These are phyloP conservation scores for Lepidium didymum DNA, from an alignment of 345 rosid species.

Conservation along the genomic window DNA sequence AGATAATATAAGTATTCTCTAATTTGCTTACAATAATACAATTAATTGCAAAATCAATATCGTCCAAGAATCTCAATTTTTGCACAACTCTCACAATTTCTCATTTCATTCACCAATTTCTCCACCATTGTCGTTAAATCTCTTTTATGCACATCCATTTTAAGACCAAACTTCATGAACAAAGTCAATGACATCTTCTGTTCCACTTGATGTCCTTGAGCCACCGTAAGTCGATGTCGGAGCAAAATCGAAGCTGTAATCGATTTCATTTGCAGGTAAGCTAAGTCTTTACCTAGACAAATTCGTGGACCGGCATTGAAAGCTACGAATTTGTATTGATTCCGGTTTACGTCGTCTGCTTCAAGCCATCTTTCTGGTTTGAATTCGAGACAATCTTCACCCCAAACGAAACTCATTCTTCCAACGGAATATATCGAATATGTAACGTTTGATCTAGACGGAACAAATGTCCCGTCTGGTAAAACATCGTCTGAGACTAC, in stretches of 20 bases:
- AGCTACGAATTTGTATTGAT: constrained; percentile 53
- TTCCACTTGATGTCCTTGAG: constrained; percentile 60
- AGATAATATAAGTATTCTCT: neutral
- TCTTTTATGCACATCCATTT: constrained; percentile 42
- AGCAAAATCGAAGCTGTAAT: constrained; percentile 57
- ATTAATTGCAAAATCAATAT: neutral
- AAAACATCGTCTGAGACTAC: constrained; percentile 49
- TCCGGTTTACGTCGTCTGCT: constrained; percentile 30
- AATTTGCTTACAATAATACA: neutral
- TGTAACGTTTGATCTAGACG: constrained; percentile 58
- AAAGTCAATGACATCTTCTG: constrained; percentile 72
- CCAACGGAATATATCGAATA: constrained; percentile 63
- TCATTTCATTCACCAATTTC: constrained; percentile 14
- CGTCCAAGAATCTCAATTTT: neutral
- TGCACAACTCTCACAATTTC: neutral
- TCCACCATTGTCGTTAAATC: constrained; percentile 31
- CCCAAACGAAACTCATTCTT: constrained; percentile 65
- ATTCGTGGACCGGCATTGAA: constrained; percentile 71
- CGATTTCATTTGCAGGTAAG: constrained; percentile 73
- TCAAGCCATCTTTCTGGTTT: constrained; percentile 60
- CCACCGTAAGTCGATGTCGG: constrained; percentile 46
- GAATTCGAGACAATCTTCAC: constrained; percentile 57
- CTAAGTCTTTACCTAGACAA: constrained; percentile 64
- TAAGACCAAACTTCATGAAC: constrained; percentile 70
- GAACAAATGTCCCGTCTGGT: constrained; percentile 59